phyloP scores from a whole-genome alignment of 2,329 filamentous ascomycete genomes.

The Cordyceps javanica region DNA sequence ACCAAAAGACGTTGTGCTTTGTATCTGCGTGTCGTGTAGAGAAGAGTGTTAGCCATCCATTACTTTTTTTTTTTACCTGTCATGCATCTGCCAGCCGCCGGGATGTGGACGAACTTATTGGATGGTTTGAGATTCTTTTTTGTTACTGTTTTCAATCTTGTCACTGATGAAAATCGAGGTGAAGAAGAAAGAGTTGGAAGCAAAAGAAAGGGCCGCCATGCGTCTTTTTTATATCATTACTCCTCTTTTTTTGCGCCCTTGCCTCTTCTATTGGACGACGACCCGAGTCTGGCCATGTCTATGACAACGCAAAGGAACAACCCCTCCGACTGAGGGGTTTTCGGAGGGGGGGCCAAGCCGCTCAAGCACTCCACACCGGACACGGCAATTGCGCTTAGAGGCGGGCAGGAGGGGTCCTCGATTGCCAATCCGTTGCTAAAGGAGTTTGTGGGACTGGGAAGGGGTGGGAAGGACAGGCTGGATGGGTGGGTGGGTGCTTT shows the following conservation, averaged over 20 bases:
- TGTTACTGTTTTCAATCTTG: neutral
- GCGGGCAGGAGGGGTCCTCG: neutral
- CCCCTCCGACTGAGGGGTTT: constrained; percentile 8
- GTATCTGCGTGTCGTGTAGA: neutral
- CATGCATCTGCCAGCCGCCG: neutral
- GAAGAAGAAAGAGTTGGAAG: neutral
- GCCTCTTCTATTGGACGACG: neutral
- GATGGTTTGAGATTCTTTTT: neutral
- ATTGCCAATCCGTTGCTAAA: constrained; percentile 4
- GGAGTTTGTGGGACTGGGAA: neutral
- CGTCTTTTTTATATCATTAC: constrained; percentile 7
- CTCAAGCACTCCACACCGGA: neutral
- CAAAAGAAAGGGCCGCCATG: neutral
- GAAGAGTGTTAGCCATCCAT: neutral
- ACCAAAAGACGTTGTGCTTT: neutral
- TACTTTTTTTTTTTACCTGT: neutral
- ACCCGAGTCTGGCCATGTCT: neutral
- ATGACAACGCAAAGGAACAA: neutral
- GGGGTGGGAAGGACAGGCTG: no score
- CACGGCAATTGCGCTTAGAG: constrained; percentile 8
- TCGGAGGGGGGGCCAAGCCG: neutral
- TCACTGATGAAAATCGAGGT: neutral
- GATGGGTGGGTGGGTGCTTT: no score
- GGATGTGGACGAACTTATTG: constrained; percentile 5
- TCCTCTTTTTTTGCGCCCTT: neutral